Base-by-base conservation (phyloP, 768 basidiomycete genomes). In the Kwoniella bestiolae region DNA sequence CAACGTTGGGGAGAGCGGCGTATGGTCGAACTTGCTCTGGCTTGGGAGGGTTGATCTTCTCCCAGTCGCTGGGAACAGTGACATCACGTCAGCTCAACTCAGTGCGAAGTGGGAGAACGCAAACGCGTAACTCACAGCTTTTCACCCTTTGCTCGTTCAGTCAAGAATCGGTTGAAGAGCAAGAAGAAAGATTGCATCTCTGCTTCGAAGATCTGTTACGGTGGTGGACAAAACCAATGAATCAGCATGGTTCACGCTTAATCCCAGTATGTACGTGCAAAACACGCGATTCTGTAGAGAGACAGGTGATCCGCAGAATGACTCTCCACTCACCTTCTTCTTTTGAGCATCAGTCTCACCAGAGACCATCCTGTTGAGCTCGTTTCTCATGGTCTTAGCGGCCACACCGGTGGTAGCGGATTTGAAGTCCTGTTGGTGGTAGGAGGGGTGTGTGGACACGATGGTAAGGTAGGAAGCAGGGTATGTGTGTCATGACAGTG, bases 141-240 rank as follows among this genome's bases (percentile, higher is more conserved):
- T 75, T 88, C 85, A 79, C 87, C 88, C 83, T 90, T 89, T 41
- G 93, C 92, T 69, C 90, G 89, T 82, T 96, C 92, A 23, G 87
- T 83, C 70, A 96, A 89, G 83, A 93, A 96, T 71, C 94, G 90
- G 79, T 91, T 94, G 86, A 95, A 94, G 75, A 97, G 90, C 74
- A 89, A 88, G 86, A 93, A 94, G 86, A 96, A 97, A 65, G 89
- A 88, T 81, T 92, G 89, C 93, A 97, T 95, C 84, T 98, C 93
- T 44, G 88, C 89, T 83, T 92, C 90, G 83, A 97, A 96, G 11
- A 89, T 87, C 91, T 92, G 68, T 12, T n/a, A 28, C n/a, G n/a
- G n/a, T n/a, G n/a, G n/a, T n/a, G n/a, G n/a, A n/a, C n/a, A n/a
- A n/a, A n/a, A n/a, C n/a, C n/a, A n/a, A n/a, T n/a, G n/a, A n/a